phyloP scores from a whole-genome alignment of 768 basidiomycete genomes.

The Ephemerocybe angulata region DNA sequence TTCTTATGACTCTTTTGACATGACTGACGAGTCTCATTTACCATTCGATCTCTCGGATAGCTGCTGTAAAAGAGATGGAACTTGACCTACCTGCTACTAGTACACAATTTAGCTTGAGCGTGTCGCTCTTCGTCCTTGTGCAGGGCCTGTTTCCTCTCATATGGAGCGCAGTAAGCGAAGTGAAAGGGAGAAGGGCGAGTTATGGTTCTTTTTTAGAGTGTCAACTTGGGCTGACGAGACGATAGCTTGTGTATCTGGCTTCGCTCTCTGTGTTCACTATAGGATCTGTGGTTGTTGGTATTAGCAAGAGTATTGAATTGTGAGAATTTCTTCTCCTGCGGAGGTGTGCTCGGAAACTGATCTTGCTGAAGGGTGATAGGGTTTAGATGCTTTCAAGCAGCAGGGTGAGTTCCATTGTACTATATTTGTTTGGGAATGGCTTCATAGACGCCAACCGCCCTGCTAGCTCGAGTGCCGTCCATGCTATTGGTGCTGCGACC shows the following conservation, averaged over 20 bases:
- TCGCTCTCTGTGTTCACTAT: constrained; percentile 51
- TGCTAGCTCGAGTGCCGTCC: constrained; percentile 58
- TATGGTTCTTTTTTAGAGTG: not conserved
- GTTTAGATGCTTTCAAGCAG: constrained; percentile 66
- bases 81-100: not conserved
- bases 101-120: constrained; percentile 59
- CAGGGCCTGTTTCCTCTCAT: constrained; percentile 66
- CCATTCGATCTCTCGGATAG: not conserved
- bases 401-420: constrained; percentile 41
- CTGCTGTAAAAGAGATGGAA: not conserved
- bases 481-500: constrained; percentile 72
- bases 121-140: constrained; percentile 69
- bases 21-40: not conserved
- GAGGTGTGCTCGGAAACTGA: not conserved
- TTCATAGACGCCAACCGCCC: not conserved
- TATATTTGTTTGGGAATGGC: not conserved
- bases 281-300: constrained; percentile 54
- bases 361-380: constrained; percentile 47
- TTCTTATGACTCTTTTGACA: not conserved
- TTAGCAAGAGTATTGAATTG: constrained; percentile 49
- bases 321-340: constrained; percentile 19
- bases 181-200: constrained; percentile 68
- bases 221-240: not conserved
- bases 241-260: constrained; percentile 49
- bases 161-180: constrained; percentile 70